Percentiles rank a stretch among this genome's conserved stretches.
Evolutionary conservation across 345 rosid species (phyloP).

Genomic region (Mercurialis annua): DNA sequence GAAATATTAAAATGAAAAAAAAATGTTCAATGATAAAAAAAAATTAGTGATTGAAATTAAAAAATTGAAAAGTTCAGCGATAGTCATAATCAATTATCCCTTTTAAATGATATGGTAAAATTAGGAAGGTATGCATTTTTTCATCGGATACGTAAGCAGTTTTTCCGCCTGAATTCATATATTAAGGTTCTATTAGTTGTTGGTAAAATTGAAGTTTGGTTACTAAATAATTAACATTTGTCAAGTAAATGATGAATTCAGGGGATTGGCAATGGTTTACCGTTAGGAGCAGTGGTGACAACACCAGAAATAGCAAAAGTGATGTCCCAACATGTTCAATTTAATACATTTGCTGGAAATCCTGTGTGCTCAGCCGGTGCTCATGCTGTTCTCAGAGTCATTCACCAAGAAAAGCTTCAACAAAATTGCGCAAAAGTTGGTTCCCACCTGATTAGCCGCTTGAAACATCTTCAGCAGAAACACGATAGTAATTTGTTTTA

Average conservation of each 20-base stretch:
- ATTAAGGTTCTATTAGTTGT: background rate
- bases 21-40: too few species aligned
- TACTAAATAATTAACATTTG: conserved; percentile 4
- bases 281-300: conserved; percentile 92
- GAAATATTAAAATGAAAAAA: too few species aligned
- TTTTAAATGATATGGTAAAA: too few species aligned
- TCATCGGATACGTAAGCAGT: too few species aligned
- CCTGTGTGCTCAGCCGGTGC: conserved; percentile 98
- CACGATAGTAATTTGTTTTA: conserved; percentile 55
- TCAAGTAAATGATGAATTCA: conserved; percentile 22
- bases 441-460: conserved; percentile 63
- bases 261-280: conserved; percentile 97
- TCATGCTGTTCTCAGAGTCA: conserved; percentile 81
- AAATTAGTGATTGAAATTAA: too few species aligned
- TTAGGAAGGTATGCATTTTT: too few species aligned
- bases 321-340: conserved; percentile 76
- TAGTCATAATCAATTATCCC: too few species aligned
- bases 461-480: conserved; percentile 62
- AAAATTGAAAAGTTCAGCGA: too few species aligned
- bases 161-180: too few species aligned
- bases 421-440: conserved; percentile 76
- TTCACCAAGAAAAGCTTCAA: conserved; percentile 89
- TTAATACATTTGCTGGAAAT: conserved; percentile 91
- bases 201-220: background rate
- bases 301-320: conserved; percentile 93